phyloP scores from a whole-genome alignment of 306 rosid species.

The Fragaria vesca region DNA sequence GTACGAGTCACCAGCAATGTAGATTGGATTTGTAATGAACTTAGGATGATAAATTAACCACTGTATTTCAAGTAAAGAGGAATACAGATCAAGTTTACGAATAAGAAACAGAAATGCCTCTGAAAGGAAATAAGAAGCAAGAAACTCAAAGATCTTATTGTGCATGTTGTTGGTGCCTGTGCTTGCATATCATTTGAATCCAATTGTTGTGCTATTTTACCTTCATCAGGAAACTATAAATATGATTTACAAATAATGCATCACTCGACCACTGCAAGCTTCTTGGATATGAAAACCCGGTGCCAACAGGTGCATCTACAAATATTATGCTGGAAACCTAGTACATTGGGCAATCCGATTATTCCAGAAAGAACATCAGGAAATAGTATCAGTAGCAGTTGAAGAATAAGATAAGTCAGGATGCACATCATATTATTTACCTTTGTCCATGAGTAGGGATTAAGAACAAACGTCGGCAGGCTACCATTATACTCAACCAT shows the following conservation, averaged over 20 bases:
- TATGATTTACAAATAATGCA: background rate
- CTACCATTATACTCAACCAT: conserved; percentile 34
- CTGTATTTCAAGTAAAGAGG: conserved; percentile 11
- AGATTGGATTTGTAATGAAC: conserved; percentile 28
- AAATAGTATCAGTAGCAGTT: background rate
- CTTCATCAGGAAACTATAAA: conserved; percentile 23
- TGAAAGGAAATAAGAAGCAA: background rate
- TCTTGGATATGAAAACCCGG: conserved; percentile 35
- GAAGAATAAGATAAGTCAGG: background rate
- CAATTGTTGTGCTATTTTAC: background rate
- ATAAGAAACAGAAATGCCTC: background rate
- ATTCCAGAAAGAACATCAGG: background rate
- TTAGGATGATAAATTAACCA: conserved; percentile 33
- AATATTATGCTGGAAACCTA: conserved; percentile 33
- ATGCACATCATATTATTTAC: conserved; percentile 1
- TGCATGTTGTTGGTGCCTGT: background rate
- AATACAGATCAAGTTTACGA: background rate
- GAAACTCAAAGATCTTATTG: background rate
- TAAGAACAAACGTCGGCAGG: conserved; percentile 22
- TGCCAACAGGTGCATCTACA: conserved; percentile 33
- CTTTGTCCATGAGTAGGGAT: conserved; percentile 43
- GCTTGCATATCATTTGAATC: background rate
- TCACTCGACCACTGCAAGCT: conserved; percentile 11
- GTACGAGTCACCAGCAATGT: conserved; percentile 37
- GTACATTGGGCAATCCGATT: background rate